Evolutionary conservation across 2,329 filamentous ascomycete genomes (phyloP).

Genomic region (Calonectria pauciramosa): DNA sequence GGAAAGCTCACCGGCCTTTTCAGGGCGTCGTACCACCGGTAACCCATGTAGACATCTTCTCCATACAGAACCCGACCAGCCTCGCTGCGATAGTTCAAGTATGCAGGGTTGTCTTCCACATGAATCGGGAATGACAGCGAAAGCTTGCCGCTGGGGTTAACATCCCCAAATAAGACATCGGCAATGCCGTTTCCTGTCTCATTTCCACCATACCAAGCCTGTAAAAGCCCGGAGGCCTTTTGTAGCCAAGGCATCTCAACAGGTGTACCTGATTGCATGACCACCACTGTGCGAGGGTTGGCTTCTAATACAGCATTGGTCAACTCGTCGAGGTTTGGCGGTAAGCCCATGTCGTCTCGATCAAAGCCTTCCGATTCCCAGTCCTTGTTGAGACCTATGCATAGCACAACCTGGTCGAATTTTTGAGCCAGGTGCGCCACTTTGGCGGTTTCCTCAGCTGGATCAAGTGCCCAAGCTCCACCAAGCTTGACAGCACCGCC

Average conservation of each 20-base stretch:
- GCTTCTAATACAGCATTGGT: constrained; percentile 7
- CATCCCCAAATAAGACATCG: constrained; percentile 24
- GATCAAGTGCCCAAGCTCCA: not conserved
- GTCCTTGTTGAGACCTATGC: constrained; percentile 20
- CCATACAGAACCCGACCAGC: constrained; percentile 16
- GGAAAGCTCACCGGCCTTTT: not conserved
- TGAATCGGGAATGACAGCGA: constrained; percentile 24
- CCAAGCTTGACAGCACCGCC: constrained; percentile 28
- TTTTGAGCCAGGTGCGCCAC: not conserved
- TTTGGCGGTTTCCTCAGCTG: not conserved
- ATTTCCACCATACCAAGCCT: constrained; percentile 23
- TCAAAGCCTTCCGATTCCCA: constrained; percentile 27
- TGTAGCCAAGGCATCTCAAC: constrained; percentile 27
- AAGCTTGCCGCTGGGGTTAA: constrained; percentile 18
- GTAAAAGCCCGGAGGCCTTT: not conserved
- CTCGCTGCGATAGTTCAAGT: constrained; percentile 26
- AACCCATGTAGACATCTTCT: constrained; percentile 28
- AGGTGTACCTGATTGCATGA: constrained; percentile 23
- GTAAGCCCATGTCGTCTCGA: constrained; percentile 18
- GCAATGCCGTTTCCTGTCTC: constrained; percentile 28
- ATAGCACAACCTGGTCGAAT: not conserved
- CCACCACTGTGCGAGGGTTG: not conserved
- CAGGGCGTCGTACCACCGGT: constrained; percentile 24
- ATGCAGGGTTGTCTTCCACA: constrained; percentile 21
- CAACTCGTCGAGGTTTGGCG: not conserved